Percentiles rank a stretch among this genome's conserved stretches.
These are phyloP conservation scores for Arthrobotrys sphaeroides DNA, from an alignment of 2,329 filamentous ascomycete genomes.

Conservation along the genomic window DNA sequence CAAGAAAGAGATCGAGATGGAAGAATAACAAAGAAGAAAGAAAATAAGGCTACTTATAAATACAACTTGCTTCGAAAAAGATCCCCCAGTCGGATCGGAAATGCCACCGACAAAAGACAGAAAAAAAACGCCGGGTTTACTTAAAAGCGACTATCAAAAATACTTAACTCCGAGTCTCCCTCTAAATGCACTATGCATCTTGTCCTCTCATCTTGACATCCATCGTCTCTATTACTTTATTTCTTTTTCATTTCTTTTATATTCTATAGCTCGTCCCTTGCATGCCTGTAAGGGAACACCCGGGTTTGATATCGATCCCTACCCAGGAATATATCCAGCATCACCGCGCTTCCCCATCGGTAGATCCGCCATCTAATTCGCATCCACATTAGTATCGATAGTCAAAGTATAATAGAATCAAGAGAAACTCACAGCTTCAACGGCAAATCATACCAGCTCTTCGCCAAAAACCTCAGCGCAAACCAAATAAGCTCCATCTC, in stretches of 20 bases:
- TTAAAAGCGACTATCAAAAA: neutral
- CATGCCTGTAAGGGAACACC: constrained; percentile 36
- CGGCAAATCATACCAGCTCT: constrained; percentile 76
- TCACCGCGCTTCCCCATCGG: constrained; percentile 33
- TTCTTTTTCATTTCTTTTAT: neutral
- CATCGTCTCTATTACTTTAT: neutral
- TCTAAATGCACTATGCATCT: neutral
- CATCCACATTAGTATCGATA: too few species aligned
- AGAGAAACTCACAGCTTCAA: constrained; percentile 71
- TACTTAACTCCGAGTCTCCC: constrained; percentile 23
- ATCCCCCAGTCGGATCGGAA: neutral
- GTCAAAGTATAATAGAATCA: too few species aligned
- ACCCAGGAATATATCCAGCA: constrained; percentile 46
- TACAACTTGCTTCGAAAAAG: neutral
- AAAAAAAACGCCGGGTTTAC: too few species aligned
- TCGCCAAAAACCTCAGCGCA: constrained; percentile 73
- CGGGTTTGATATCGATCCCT: constrained; percentile 33
- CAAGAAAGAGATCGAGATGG: too few species aligned
- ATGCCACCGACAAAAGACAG: constrained; percentile 12
- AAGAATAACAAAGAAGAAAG: neutral
- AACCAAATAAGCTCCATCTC: constrained; percentile 73
- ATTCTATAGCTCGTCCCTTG: constrained; percentile 38
- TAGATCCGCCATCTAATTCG: constrained; percentile 51
- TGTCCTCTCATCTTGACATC: neutral
- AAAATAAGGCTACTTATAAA: neutral